Evolutionary conservation across 2,329 filamentous ascomycete genomes (phyloP).

Genomic region (Rachicladosporium sp.): DNA sequence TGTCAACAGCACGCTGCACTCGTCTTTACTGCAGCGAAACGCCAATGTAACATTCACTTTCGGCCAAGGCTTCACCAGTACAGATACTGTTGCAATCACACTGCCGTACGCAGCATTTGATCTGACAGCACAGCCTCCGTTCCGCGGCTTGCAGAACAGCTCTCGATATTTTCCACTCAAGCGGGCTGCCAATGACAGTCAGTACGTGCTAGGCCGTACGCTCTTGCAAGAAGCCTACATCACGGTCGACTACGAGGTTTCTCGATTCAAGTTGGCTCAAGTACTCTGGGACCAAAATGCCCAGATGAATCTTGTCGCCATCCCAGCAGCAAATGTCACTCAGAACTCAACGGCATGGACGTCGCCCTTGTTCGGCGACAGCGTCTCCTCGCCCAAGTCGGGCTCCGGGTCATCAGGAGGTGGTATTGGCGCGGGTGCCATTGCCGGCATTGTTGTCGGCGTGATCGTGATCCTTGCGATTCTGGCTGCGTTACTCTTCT

Average conservation of each 20-base stretch:
- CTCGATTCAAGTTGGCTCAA: conserved; percentile 25
- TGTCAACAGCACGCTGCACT: conserved; percentile 24
- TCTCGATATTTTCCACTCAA: conserved; percentile 28
- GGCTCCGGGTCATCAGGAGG: not conserved
- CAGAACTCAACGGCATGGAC: conserved; percentile 4
- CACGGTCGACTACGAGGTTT: conserved; percentile 24
- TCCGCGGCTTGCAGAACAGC: conserved; percentile 8
- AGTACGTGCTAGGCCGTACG: conserved; percentile 27
- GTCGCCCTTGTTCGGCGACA: conserved; percentile 1
- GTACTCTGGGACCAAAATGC: conserved; percentile 16
- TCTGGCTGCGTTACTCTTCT: conserved; percentile 1
- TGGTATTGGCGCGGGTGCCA: conserved; percentile 1
- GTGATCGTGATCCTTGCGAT: not conserved
- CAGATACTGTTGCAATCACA: conserved; percentile 13
- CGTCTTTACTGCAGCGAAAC: conserved; percentile 20
- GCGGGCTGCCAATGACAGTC: conserved; percentile 24
- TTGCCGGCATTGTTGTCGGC: conserved; percentile 4
- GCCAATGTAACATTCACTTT: conserved; percentile 30
- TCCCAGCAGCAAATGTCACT: conserved; percentile 9
- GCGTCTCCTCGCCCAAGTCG: not conserved
- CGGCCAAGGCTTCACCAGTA: not conserved
- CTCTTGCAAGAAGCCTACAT: conserved; percentile 32
- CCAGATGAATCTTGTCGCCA: conserved; percentile 16
- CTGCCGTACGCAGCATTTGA: conserved; percentile 29
- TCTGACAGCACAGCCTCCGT: conserved; percentile 10